Evolutionary conservation across 2,329 filamentous ascomycete genomes (phyloP).

Genomic region (Aureobasidium namibiae): DNA sequence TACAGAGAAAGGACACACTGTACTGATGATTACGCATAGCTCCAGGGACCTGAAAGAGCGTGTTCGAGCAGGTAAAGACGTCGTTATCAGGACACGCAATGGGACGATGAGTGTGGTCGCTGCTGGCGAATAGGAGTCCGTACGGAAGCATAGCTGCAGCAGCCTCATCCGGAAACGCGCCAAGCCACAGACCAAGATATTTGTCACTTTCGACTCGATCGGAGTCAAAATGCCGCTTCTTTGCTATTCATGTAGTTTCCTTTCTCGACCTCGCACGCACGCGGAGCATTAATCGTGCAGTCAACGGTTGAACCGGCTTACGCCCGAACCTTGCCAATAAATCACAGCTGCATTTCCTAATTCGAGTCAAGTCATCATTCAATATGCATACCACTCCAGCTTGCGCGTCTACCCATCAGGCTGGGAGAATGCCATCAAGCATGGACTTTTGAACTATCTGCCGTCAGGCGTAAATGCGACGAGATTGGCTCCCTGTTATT

Average conservation of each 20-base stretch:
- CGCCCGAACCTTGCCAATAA: not conserved
- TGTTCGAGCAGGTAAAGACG: not conserved
- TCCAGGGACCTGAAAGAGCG: conserved; percentile 24
- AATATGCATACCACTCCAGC: not conserved
- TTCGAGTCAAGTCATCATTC: not conserved
- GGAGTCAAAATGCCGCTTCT: not conserved
- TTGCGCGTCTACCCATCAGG: not conserved
- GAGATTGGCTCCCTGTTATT: not conserved
- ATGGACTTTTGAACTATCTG: not conserved
- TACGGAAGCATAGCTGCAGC: no score
- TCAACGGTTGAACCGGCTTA: not conserved
- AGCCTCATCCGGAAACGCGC: not conserved
- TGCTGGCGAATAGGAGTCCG: not conserved
- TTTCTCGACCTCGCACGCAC: not conserved
- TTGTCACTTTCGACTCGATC: no score
- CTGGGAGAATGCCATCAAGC: not conserved
- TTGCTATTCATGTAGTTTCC: not conserved
- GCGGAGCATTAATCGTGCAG: not conserved
- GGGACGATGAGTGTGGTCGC: not conserved
- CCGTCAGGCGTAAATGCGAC: not conserved
- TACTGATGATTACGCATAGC: conserved; percentile 50
- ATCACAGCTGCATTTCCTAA: not conserved
- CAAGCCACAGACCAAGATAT: not conserved
- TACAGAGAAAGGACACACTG: conserved; percentile 41
- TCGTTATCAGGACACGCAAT: not conserved